Percentiles rank a stretch among this genome's conserved stretches.
Conservation (phyloP, 805 yeast species). For the Metschnikowia gelsemii region DNA sequence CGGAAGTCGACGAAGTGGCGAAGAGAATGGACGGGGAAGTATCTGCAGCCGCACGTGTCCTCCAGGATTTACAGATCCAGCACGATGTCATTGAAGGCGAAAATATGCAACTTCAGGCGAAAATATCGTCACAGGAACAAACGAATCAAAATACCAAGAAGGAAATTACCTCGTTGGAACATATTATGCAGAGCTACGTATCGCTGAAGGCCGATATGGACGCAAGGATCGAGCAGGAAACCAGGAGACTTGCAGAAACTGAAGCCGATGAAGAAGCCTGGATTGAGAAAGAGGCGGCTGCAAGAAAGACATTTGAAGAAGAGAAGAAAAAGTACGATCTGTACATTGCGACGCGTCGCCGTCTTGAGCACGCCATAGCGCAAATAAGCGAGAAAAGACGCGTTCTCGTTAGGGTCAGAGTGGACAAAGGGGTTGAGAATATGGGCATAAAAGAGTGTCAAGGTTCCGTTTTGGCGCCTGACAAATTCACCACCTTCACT, state of each 20-base stretch:
- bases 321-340: constrained; percentile 25
- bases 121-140: neutral
- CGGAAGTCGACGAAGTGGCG: neutral
- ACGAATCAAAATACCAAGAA: neutral
- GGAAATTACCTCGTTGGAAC: constrained; percentile 3
- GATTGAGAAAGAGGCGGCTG: constrained; percentile 18
- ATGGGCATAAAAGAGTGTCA: constrained; percentile 20
- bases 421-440: constrained; percentile 25
- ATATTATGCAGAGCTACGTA: constrained; percentile 20
- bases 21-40: neutral
- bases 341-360: constrained; percentile 39
- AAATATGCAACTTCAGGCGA: constrained; percentile 2
- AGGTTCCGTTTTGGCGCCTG: no score
- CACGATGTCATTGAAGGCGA: constrained; percentile 1
- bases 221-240: constrained; percentile 1
- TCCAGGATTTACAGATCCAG: neutral
- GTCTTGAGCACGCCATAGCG: constrained; percentile 50
- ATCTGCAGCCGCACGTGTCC: neutral
- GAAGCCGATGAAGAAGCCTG: neutral
- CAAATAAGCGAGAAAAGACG: constrained; percentile 4
- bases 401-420: constrained; percentile 8
- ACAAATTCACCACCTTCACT: no score
- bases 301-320: constrained; percentile 22
- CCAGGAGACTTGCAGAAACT: neutral
- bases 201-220: constrained; percentile 5